A percentile compares a stretch with the other conserved stretches of the same genome.
Evolutionary conservation across 2,329 filamentous ascomycete species (phyloP).

Genomic region (Xylariales sp.): DNA sequence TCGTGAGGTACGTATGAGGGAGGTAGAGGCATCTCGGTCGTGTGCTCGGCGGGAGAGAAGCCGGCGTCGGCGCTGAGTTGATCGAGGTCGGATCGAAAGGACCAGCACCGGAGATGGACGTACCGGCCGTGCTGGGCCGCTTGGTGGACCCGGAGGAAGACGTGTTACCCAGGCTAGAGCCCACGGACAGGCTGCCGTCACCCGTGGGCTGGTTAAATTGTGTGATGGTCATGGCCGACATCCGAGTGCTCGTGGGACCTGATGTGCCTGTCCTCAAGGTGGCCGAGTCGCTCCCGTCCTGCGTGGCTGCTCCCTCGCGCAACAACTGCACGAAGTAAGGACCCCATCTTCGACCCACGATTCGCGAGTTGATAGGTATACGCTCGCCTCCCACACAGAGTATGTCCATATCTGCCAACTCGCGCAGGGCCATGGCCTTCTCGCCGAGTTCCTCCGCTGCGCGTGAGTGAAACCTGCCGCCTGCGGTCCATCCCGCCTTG

Average conservation of each 20-base stretch:
- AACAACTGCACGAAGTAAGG: slow-evolving; percentile 93
- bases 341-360: slow-evolving; percentile 86
- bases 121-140: slow-evolving; percentile 39
- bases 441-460: slow-evolving; percentile 84
- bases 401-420: slow-evolving; percentile 95
- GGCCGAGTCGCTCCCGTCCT: slow-evolving; percentile 68
- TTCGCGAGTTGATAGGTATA: slow-evolving; percentile 87
- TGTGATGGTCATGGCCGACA: slow-evolving; percentile 83
- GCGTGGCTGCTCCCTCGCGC: slow-evolving; percentile 69
- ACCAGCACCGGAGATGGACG: slow-evolving; percentile 35
- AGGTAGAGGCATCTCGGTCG: slow-evolving; percentile 86
- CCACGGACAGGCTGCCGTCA: slow-evolving; percentile 42
- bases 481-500: slow-evolving; percentile 62
- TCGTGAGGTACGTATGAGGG: slow-evolving; percentile 83
- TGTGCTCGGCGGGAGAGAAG: slow-evolving; percentile 53
- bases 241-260: slow-evolving; percentile 57
- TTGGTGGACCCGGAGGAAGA: slow-evolving; percentile 34
- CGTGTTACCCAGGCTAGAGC: slow-evolving; percentile 31
- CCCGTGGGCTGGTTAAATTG: slow-evolving; percentile 46
- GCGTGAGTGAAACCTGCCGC: slow-evolving; percentile 69
- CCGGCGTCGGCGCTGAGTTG: slow-evolving; percentile 54
- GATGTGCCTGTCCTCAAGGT: slow-evolving; percentile 65
- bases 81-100: slow-evolving; percentile 41
- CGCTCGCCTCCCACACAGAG: slow-evolving; percentile 86
- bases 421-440: slow-evolving; percentile 71